Percentiles rank a stretch among this genome's conserved stretches.
Conservation (phyloP, 192 early-diverging fungal genomes). For the Coemansia sp. region DNA sequence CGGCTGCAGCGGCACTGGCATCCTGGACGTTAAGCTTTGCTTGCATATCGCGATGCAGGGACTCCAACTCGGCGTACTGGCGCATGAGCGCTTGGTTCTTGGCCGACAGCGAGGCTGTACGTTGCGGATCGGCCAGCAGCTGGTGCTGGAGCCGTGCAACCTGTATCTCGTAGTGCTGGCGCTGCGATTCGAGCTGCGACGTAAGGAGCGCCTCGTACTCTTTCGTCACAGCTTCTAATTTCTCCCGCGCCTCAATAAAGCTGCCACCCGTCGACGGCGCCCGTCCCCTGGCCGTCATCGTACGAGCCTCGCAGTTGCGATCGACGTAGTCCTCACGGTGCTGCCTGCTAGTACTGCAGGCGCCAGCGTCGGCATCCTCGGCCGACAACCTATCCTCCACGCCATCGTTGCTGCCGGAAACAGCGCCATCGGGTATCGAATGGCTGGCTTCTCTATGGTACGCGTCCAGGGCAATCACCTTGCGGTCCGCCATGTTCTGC, state of each 20-base stretch:
- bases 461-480: constrained; percentile 82
- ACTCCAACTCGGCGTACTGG: constrained; percentile 16
- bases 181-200: constrained; percentile 86
- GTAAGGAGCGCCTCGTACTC: constrained; percentile 86
- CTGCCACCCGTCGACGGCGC: background rate
- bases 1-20: background rate
- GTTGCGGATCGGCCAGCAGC: constrained; percentile 60
- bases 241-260: constrained; percentile 60
- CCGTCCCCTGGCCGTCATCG: background rate
- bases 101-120: constrained; percentile 37
- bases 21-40: constrained; percentile 33
- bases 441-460: background rate
- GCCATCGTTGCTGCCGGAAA: no score
- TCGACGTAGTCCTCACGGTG: background rate
- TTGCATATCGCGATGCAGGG: constrained; percentile 39
- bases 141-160: constrained; percentile 61
- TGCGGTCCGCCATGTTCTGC: constrained; percentile 89
- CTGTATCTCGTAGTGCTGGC: constrained; percentile 80
- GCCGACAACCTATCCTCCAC: no score
- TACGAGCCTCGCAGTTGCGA: background rate
- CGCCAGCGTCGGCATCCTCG: background rate
- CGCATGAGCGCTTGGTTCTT: constrained; percentile 7
- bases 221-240: constrained; percentile 72
- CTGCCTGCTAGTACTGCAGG: background rate
- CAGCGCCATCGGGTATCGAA: no score